These are phyloP conservation scores for Cylindrotheca fusiformis DNA, from an alignment of 108 stramenopile species.

Conservation along the genomic window DNA sequence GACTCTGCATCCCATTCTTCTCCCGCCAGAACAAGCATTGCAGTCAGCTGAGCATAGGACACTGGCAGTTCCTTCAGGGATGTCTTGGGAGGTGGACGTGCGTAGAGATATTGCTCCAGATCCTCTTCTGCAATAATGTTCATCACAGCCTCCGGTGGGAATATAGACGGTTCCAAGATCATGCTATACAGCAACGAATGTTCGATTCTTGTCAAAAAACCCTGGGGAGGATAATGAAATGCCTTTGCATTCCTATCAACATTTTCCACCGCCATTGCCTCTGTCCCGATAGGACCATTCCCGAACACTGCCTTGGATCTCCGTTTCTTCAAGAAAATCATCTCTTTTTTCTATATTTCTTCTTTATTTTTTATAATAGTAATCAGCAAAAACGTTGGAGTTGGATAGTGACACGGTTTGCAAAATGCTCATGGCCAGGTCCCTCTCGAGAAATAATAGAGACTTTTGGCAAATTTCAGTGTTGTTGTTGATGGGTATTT, in stretches of 20 bases:
- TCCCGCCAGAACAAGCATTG: constrained; percentile 49
- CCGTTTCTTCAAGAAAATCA: no score
- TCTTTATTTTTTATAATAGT: no score
- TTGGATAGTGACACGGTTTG: no score
- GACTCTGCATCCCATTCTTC: constrained; percentile 41
- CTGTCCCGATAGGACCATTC: constrained; percentile 21
- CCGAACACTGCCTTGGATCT: no score
- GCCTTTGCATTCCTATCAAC: constrained; percentile 9
- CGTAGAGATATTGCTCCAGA: constrained; percentile 38
- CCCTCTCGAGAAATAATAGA: no score
- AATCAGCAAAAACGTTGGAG: no score
- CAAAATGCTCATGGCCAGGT: no score
- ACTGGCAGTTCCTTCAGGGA: constrained; percentile 26
- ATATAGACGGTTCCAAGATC: constrained; percentile 46
- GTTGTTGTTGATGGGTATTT: no score
- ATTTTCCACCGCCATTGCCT: constrained; percentile 6
- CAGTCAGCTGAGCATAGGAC: constrained; percentile 59
- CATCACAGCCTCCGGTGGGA: constrained; percentile 43
- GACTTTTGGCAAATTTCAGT: no score
- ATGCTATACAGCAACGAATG: constrained; percentile 42
- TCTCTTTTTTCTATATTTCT: no score
- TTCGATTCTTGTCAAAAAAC: constrained; percentile 56
- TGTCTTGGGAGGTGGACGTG: constrained; percentile 7
- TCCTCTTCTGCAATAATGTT: constrained; percentile 56
- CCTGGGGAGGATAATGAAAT: constrained; percentile 43